These are phyloP conservation scores for Spathaspora boniae DNA, from an alignment of 805 yeast genomes.

Conservation along the genomic window DNA sequence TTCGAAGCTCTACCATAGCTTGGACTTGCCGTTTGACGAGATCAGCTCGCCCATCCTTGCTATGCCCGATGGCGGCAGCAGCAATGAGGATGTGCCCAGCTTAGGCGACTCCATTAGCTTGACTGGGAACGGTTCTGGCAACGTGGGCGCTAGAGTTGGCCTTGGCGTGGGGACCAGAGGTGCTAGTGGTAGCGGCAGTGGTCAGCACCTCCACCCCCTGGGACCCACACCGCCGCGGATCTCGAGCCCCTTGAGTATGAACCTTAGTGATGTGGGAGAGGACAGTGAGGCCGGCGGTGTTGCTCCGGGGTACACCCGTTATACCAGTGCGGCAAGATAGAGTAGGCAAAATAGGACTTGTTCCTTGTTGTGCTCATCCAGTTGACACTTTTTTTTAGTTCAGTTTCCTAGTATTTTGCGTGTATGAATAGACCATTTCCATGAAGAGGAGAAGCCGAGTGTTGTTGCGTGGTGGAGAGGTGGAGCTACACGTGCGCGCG, in stretches of 20 bases:
- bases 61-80: slow-evolving; percentile 1
- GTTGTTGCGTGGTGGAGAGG: too few relatives aligned
- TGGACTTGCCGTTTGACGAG: slow-evolving; percentile 7
- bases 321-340: too few relatives aligned
- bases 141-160: not conserved
- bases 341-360: too few relatives aligned
- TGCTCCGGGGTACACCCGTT: too few relatives aligned
- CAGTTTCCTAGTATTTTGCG: too few relatives aligned
- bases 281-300: not conserved
- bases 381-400: too few relatives aligned
- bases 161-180: not conserved
- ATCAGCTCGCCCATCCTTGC: slow-evolving; percentile 6
- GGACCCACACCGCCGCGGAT: not conserved
- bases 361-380: too few relatives aligned
- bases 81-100: slow-evolving; percentile 4
- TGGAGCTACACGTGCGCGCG: too few relatives aligned
- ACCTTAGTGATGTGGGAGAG: not conserved
- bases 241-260: not conserved
- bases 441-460: too few relatives aligned
- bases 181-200: not conserved
- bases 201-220: not conserved
- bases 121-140: not conserved
- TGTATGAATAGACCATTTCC: too few relatives aligned
- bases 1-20: slow-evolving; percentile 24
- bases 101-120: slow-evolving; percentile 8